These are phyloP conservation scores for Colletotrichum chlorophyti DNA, from an alignment of 2,329 filamentous ascomycete species.

Conservation along the genomic window DNA sequence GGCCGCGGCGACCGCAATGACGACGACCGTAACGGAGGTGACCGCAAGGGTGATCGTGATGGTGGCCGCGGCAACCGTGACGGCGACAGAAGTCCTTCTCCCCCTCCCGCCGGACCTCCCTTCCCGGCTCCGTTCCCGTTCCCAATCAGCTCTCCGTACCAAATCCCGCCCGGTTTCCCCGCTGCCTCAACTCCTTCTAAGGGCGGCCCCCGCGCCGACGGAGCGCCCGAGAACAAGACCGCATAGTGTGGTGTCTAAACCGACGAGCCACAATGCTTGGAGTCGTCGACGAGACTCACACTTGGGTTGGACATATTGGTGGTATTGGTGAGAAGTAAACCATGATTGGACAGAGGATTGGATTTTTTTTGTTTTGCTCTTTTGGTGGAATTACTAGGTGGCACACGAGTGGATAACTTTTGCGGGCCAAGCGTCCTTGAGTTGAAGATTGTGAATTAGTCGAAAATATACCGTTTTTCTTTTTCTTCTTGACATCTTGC, in stretches of 20 bases:
- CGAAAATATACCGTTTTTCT: too few relatives aligned
- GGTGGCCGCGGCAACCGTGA: neutral
- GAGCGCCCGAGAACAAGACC: slow-evolving; percentile 3
- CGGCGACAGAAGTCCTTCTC: neutral
- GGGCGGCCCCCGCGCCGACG: neutral
- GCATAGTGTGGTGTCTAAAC: too few relatives aligned
- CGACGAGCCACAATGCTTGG: neutral
- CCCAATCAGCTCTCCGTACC: too few relatives aligned
- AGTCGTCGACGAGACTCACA: neutral
- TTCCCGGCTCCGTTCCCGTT: slow-evolving; percentile 18
- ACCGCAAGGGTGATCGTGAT: neutral
- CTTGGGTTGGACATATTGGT: neutral
- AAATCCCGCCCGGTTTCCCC: slow-evolving; percentile 8
- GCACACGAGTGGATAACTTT: neutral
- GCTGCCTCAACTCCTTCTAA: neutral
- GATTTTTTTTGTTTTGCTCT: neutral
- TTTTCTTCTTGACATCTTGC: too few relatives aligned
- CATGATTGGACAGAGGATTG: neutral
- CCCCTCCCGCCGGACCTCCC: neutral
- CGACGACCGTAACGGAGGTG: neutral
- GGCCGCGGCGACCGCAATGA: neutral
- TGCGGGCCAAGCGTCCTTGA: neutral
- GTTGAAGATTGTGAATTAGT: too few relatives aligned
- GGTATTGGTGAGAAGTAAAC: neutral
- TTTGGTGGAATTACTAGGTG: neutral